Evolutionary conservation across 2,329 filamentous ascomycete species (phyloP).

Genomic region (Xylaria multiplex): DNA sequence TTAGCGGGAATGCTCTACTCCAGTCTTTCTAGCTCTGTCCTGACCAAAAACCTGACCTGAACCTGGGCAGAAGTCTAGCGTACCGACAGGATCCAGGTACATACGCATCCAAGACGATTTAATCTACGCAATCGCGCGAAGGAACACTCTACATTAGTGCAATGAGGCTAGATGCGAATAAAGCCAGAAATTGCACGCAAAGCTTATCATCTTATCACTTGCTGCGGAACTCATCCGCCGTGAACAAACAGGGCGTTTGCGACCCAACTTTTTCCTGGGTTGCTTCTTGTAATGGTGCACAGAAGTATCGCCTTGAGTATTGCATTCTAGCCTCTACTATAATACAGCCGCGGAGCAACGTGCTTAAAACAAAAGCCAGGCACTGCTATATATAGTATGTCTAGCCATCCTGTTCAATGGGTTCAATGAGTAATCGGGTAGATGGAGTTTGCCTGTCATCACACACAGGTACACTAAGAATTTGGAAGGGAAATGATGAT

Average conservation of each 20-base stretch:
- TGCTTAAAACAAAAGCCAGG: conserved; percentile 1
- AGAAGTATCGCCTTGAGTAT: background rate
- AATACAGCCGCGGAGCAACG: background rate
- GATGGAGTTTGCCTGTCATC: background rate
- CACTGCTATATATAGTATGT: too few relatives aligned
- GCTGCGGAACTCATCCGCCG: background rate
- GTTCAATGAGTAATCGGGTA: background rate
- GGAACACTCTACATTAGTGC: conserved; percentile 18
- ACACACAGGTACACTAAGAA: too few relatives aligned
- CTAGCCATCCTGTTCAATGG: conserved; percentile 3
- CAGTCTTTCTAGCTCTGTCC: conserved; percentile 4
- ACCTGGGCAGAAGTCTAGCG: background rate
- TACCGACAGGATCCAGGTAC: conserved; percentile 5
- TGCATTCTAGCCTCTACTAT: background rate
- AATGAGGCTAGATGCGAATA: conserved; percentile 1
- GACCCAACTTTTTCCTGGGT: background rate
- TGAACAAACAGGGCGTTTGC: background rate
- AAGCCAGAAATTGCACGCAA: background rate
- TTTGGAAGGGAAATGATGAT: background rate
- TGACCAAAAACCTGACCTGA: background rate
- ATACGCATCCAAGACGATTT: conserved; percentile 8
- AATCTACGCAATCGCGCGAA: conserved; percentile 19
- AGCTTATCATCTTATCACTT: background rate
- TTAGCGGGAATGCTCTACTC: conserved; percentile 9
- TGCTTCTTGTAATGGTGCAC: background rate